Base-by-base conservation (phyloP, 2,329 filamentous ascomycete genomes). In the Aspergillus jensenii region DNA sequence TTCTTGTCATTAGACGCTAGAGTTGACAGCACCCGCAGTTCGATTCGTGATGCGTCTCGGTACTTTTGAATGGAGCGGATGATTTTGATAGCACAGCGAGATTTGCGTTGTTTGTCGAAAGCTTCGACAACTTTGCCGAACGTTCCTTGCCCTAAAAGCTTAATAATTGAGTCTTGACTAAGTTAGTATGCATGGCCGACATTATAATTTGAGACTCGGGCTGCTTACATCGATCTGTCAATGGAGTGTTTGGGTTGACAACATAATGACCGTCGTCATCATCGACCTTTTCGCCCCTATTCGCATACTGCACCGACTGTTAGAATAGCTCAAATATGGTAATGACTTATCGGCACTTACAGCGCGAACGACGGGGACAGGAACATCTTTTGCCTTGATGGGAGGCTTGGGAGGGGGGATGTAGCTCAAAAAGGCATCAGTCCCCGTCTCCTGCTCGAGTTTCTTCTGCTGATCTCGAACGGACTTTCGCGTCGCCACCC, bases 1-100 rank as follows among this genome's bases (percentile, higher is more conserved):
- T 90, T 85, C 59, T 88, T 86, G 73, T 99, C 95, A 73, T 98
- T 98, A 44, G 90, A 90, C 64, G 93, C 90, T 47, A 99, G 81
- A 0, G 95, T 99, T 58, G 93, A 92, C 12, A 99, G 80, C 4
- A 99, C 95, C 60, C 95, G 87, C 37, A 99, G 81, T 74, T 99
- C 95, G 67, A 99, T 99, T 63, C 92, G 87, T 8, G 91, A 96
- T 37, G 95, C 95, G 77, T 99, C 95, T 47, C 95, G 89, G 72
- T 99, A 99, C 74, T 99, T 99, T 71, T 96, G 95, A 12, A 99
- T 95, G 1, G 95, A 97, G 66, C 95, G 89, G 65, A 99, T 98
- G 74, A 99, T 96, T 76, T 99, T 99, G 76, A 99, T 91, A 35
- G 95, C 95, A 65, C 96, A 96, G 72, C 93, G 91, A 65, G 83